Evolutionary conservation across 805 yeast genomes (phyloP), one percentile per base, ranked within the genome.

Genomic region (Ogataea ganodermae): DNA sequence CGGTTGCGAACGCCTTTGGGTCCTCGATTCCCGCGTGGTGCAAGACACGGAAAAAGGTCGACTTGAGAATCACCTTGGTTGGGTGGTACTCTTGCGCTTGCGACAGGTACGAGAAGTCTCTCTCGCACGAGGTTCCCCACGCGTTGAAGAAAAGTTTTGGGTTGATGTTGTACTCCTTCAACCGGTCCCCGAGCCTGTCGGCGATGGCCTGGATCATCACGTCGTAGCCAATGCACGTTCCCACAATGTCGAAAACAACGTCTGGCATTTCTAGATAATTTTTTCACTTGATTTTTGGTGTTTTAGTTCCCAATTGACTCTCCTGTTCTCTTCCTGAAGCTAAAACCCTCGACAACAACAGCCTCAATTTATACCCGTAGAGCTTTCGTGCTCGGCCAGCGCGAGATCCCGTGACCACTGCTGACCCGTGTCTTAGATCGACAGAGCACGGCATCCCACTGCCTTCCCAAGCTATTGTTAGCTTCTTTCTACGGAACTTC

Each of bases 91-190:
- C 53, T 28, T 60, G 61, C 28, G 49, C 51, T 38, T 55, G 63
- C 16, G 64, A 59, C 24, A 63, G 50, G 30, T 55, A 63, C 12
- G 66, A 44, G 54, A 62, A 67, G 53, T 91, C 92, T 96, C 97
- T 90, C 8, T 94, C 92, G 84, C 92, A 83, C 16, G 96, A 96
- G 44, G 53, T 47, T 9, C 52, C 49, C 60, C 60, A 56, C 4
- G 54, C 55, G 41, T 42, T 47, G 53, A 56, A 56, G 32, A 56
- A 54, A 6, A 45, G 50, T 36, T 44, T 35, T 6, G 55, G 10
- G 37, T 52, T 50, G 24, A 60, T 54, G 16, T 53, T 45, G 38
- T 47, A 46, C 2, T 42, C 33, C 24, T 24, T 38, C 31, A 60
- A 46, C 32, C 46, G 49, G 4, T 48, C 51, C 18, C 62, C 62